phyloP scores from a whole-genome alignment of 495 filamentous ascomycete species.

The Lasiosphaeris hirsuta region DNA sequence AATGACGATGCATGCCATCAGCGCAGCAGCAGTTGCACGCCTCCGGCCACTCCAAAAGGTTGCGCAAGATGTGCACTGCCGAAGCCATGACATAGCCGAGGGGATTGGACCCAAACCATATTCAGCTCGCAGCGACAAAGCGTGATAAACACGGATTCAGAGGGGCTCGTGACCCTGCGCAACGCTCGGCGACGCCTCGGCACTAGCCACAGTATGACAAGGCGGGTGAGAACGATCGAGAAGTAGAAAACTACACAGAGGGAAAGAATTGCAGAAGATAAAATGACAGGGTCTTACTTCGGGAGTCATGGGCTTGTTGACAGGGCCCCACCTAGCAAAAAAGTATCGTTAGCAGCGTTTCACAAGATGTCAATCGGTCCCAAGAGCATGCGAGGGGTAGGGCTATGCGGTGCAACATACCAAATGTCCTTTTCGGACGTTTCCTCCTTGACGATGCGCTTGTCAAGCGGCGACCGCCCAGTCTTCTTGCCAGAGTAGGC shows the following conservation, averaged over 20 bases:
- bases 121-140: neutral
- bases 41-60: slow-evolving; percentile 11
- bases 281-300: slow-evolving; percentile 64
- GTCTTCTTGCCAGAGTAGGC: slow-evolving; percentile 98
- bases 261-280: slow-evolving; percentile 8
- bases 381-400: neutral
- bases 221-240: slow-evolving; percentile 2
- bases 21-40: slow-evolving; percentile 3
- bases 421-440: slow-evolving; percentile 87
- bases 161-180: slow-evolving; percentile 16
- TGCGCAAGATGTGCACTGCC: slow-evolving; percentile 6
- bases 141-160: slow-evolving; percentile 1
- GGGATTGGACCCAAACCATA: slow-evolving; percentile 12
- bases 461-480: slow-evolving; percentile 92
- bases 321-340: slow-evolving; percentile 58
- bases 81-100: slow-evolving; percentile 21
- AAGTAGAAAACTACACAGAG: neutral
- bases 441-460: slow-evolving; percentile 92
- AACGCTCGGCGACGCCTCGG: slow-evolving; percentile 6
- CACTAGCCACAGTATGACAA: slow-evolving; percentile 6
- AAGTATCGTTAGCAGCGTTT: neutral
- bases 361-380: neutral
- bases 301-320: slow-evolving; percentile 98
- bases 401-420: slow-evolving; percentile 59
- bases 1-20: slow-evolving; percentile 21